Base-by-base conservation (phyloP, 2,329 filamentous ascomycete species). In the Tolypocladium pustulatum region DNA sequence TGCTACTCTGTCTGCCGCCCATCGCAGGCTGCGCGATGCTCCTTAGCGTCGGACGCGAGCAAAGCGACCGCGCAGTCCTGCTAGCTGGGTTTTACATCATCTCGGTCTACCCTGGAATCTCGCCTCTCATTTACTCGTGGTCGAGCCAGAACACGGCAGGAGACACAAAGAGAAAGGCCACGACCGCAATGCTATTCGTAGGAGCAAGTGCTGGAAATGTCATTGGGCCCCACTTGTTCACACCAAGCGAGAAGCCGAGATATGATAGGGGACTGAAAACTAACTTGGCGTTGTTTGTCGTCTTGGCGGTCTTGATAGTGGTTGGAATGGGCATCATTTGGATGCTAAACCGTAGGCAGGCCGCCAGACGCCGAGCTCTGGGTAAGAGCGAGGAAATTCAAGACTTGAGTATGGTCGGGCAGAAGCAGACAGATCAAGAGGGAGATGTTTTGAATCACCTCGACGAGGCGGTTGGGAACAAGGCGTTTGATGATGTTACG, bases 151-250 rank as follows among this genome's bases (percentile, higher is more conserved):
- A 87, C 62, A 86, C 86, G 0, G 86, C 81, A 0, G 86, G 86
- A 1, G 85, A 89, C 65, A 89, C 86, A 0, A 89, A 89, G 71
- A 82, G 83, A 62, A 88, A 88, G 65, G 79, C 81, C 12, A 86
- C 81, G 0, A 87, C 84, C 0, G 84, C 79, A 15, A 75, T 87
- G 9, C 73, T 89, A 0, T 86, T 89, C 65, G 78, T 89, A 53
- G 84, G 85, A 4, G 81, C 85, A 60, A 86, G 81, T 56, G 80
- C 80, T 1, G 86, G 86, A 6, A 89, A 89, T 63, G 82, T 88
- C 43, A 73, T 88, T 27, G 86, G 85, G 0, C 86, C 86, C 0
- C 78, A 84, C 54, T 73, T 88, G 0, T 89, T 86, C 69, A 84
- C 80, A 5, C 80, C 82, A 0, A 77, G 76, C 58, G 74, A 68